Base-by-base conservation (phyloP, 2,329 filamentous ascomycete species). In the Alternaria hordeiaustralica region DNA sequence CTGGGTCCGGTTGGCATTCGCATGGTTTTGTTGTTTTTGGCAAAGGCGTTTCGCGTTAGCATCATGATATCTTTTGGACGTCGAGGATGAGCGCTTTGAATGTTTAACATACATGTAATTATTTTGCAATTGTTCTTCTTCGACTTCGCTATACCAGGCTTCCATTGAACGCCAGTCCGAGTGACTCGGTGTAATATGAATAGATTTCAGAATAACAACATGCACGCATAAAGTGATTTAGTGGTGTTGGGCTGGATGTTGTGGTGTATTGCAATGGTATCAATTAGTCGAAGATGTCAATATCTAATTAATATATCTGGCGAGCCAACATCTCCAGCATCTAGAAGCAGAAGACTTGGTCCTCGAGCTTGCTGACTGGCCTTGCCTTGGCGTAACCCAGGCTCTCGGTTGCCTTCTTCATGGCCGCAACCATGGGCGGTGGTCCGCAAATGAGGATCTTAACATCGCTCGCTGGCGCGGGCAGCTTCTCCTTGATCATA, bases 331-430 rank as follows among this genome's bases (percentile, higher is more conserved):
- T 18, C 20, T 3, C 13, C 20, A 13, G 20, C 11, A 10, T 28
- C 26, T 92, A 94, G 84, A 99, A 99, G 78, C 93, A 94, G 85
- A 99, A 99, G 72, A 99, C 93, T 83, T 98, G 96, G 81, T 99
- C 96, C 79, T 95, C 92, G 58, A 98, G 89, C 88, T 98, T 98
- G 89, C 94, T 97, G 75, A 98, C 94, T 47, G 95, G 93, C 65
- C 90, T 89, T 45, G 96, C 92, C 87, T 98, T 98, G 78, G 92
- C 88, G 86, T 91, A 99, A 62, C 96, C 96, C 20, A 98, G 87
- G 67, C 88, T 87, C 83, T 96, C 93, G 55, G 94, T 91, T 7
- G 93, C 88, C 88, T 98, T 98, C 92, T 99, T 99, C 86, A 98
- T 91, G 55, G 94, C 95, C 75, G 91, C 92, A 69, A 98, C 88